Percentiles rank a stretch among this genome's conserved stretches.
Conservation (phyloP, 192 early-diverging fungal genomes). For the Bifiguratus adelaidae region DNA sequence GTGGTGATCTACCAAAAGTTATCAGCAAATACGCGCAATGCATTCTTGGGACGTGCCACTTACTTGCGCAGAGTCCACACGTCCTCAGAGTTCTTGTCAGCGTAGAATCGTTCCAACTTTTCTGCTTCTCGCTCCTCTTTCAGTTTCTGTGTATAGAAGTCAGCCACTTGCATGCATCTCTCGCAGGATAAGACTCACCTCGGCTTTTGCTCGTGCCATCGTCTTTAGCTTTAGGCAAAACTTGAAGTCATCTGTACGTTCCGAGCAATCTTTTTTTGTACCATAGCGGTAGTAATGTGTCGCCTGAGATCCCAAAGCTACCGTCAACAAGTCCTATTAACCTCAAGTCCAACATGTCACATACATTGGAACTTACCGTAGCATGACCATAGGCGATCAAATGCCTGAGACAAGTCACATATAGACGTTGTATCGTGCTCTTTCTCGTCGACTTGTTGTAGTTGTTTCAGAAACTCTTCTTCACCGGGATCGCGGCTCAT, state of each 20-base stretch:
- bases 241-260: slow-evolving; percentile 27
- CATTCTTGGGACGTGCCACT: no score
- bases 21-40: no score
- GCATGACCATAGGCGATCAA: no score
- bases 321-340: no score
- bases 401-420: no score
- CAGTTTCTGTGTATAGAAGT: slow-evolving; percentile 1
- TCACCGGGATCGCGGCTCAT: no score
- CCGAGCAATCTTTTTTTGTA: slow-evolving; percentile 25
- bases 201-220: slow-evolving; percentile 21
- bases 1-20: no score
- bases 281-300: slow-evolving; percentile 36
- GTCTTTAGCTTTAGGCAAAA: slow-evolving; percentile 34
- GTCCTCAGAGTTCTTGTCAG: slow-evolving; percentile 27
- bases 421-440: no score
- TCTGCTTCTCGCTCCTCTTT: slow-evolving; percentile 3
- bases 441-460: no score
- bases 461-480: no score
- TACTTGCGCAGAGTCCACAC: slow-evolving; percentile 24
- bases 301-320: slow-evolving; percentile 31
- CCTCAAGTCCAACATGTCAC: no score
- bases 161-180: not conserved
- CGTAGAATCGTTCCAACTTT: slow-evolving; percentile 2
- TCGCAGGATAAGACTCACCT: slow-evolving; percentile 12
- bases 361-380: no score